A percentile compares a stretch with the other conserved stretches of the same genome.
These are phyloP conservation scores for Penicillium canescens DNA, from an alignment of 495 filamentous ascomycete species.

Conservation along the genomic window DNA sequence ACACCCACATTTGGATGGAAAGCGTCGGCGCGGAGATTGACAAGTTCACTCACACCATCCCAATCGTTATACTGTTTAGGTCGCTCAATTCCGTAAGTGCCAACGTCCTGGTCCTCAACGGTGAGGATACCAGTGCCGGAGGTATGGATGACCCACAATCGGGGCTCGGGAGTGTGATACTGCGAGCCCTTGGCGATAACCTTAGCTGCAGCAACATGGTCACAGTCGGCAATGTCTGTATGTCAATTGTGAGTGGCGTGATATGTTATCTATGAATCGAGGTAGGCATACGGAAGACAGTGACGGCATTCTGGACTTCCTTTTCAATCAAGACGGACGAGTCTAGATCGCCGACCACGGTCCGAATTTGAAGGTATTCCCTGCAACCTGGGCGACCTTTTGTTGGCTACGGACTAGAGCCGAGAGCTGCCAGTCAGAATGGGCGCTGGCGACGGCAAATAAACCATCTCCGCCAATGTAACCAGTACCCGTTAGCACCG, in stretches of 20 bases:
- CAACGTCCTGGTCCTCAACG: slow-evolving; percentile 47
- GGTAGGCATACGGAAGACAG: slow-evolving; percentile 52
- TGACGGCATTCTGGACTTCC: slow-evolving; percentile 55
- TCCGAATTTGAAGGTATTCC: slow-evolving; percentile 50
- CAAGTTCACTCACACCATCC: slow-evolving; percentile 55
- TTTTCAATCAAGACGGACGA: slow-evolving; percentile 49
- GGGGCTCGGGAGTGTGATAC: slow-evolving; percentile 39
- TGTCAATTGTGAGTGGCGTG: neutral
- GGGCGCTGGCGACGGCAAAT: slow-evolving; percentile 54
- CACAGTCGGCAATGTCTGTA: slow-evolving; percentile 54
- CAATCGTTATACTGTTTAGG: slow-evolving; percentile 61
- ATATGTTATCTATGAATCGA: neutral
- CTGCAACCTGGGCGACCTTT: slow-evolving; percentile 62
- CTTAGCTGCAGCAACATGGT: slow-evolving; percentile 49
- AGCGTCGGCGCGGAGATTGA: slow-evolving; percentile 55
- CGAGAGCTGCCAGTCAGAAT: slow-evolving; percentile 69
- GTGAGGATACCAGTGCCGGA: slow-evolving; percentile 61
- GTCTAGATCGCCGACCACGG: slow-evolving; percentile 55
- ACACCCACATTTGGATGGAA: slow-evolving; percentile 61
- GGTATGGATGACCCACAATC: slow-evolving; percentile 62
- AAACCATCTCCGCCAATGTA: slow-evolving; percentile 81
- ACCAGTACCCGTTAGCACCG: slow-evolving; percentile 67
- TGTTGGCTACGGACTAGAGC: slow-evolving; percentile 66
- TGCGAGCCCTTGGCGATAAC: slow-evolving; percentile 49
- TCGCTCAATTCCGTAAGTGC: slow-evolving; percentile 53